Base-by-base conservation (phyloP, 371 early-diverging fungal species). In the Smittium culicis region DNA sequence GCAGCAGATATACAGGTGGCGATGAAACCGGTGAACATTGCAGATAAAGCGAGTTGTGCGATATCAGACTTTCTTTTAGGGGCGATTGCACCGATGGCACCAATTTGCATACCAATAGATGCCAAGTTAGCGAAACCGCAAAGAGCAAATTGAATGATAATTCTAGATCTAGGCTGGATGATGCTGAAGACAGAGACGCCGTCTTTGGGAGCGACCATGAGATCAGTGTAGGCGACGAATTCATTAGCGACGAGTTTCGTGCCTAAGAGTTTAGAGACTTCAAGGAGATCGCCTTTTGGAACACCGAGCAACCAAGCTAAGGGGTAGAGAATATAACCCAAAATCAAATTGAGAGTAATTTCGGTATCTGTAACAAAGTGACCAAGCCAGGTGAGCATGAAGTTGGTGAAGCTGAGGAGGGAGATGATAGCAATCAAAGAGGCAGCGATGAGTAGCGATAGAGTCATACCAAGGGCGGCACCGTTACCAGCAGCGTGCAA, bases 91-190 rank as follows among this genome's bases (percentile, higher is more conserved):
- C 89, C 86, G 68, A 92, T 79, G 54, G 81, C 78, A 67, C 88
- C 88, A 68, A 91, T 85, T 70, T 92, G 91, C 72, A 92, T 89
- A 78, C 92, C 94, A 61, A 92, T 85, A 59, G 89, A 89, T 14
- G 85, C 86, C 60, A 91, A 74, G 77, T 94, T 93, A 68, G 92
- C 92, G 76, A 94, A 94, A 28, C 91, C 91, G 72, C 91, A 91
- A 67, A 92, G 84, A 20, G 91, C 88, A 71, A 90, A 91, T 32
- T 88, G 85, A 0, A 83, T 78, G 63, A 90, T 77, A 31, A 84
- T 34, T 8, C 25, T 17, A 35, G 34, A 33, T n/a, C 61, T 14
- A 11, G 68, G 68, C 8, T 14, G 8, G 25, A 68, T 28, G 2
- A 28, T 11, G 27, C 24, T 24, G 34, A 35, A 25, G 30, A 64